These are phyloP conservation scores for Allantophomopsis lycopodina DNA, from an alignment of 2,329 filamentous ascomycete species.

Conservation along the genomic window DNA sequence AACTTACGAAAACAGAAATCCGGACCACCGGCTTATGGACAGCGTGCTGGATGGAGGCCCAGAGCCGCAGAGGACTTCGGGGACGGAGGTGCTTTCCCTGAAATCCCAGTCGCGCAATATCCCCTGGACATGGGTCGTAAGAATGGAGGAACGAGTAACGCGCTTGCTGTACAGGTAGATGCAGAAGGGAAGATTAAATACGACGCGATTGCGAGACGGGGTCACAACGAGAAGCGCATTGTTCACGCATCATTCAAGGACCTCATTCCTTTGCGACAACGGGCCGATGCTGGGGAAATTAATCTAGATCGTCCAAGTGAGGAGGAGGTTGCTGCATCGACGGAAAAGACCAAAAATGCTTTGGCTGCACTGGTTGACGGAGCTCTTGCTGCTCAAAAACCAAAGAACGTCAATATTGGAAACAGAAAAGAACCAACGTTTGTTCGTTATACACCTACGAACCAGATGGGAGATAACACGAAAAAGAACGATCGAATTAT, in stretches of 20 bases:
- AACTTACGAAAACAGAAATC: constrained; percentile 35
- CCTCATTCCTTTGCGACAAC: constrained; percentile 82
- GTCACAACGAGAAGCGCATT: constrained; percentile 71
- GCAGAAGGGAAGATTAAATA: constrained; percentile 90
- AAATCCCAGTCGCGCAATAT: constrained; percentile 88
- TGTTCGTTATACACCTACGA: constrained; percentile 88
- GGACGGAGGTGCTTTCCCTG: constrained; percentile 91
- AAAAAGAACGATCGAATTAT: constrained; percentile 92
- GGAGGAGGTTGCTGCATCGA: constrained; percentile 72
- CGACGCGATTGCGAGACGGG: constrained; percentile 83
- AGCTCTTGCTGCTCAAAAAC: constrained; percentile 83
- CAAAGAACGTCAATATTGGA: constrained; percentile 84
- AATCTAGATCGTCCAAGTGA: constrained; percentile 73
- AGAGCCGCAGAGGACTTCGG: constrained; percentile 83
- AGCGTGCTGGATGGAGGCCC: constrained; percentile 82
- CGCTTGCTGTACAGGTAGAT: constrained; percentile 85
- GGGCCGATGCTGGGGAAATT: constrained; percentile 85
- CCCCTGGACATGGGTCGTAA: constrained; percentile 91
- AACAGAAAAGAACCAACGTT: constrained; percentile 76
- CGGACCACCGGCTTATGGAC: constrained; percentile 78
- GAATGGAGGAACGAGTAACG: constrained; percentile 57
- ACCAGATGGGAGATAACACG: constrained; percentile 83
- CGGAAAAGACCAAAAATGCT: constrained; percentile 79
- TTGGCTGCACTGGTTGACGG: constrained; percentile 71
- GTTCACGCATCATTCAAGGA: constrained; percentile 96